Percentiles rank a stretch among this genome's conserved stretches.
phyloP scores from a whole-genome alignment of 1,284 basidiomycete species.

The Salmacisia buchloeana region DNA sequence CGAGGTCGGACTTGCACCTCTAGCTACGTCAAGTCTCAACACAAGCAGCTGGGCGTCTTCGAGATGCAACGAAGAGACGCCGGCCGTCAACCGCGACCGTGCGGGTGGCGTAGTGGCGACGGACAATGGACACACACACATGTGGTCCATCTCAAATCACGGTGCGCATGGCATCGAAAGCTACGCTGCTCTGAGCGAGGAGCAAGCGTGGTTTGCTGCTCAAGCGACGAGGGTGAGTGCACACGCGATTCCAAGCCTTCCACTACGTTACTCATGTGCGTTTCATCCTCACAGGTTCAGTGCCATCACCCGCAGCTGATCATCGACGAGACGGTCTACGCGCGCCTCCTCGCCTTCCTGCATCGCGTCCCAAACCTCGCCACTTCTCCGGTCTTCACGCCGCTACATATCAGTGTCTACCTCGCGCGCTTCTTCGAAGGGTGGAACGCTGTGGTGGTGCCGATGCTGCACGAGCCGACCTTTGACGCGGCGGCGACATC shows the following conservation, averaged over 20 bases:
- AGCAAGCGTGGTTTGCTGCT: slow-evolving; percentile 23
- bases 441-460: slow-evolving; percentile 28
- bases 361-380: slow-evolving; percentile 31
- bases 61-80: too few relatives aligned
- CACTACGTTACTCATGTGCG: not conserved
- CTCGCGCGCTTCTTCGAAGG: slow-evolving; percentile 38
- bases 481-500: slow-evolving; percentile 32
- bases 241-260: not conserved
- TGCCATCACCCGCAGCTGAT: slow-evolving; percentile 22
- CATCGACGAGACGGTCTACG: slow-evolving; percentile 25
- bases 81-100: too few relatives aligned
- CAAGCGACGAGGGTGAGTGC: slow-evolving; percentile 20
- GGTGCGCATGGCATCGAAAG: too few relatives aligned
- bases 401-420: slow-evolving; percentile 29
- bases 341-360: slow-evolving; percentile 32
- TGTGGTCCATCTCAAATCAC: too few relatives aligned
- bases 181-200: too few relatives aligned
- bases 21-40: too few relatives aligned
- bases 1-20: too few relatives aligned
- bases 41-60: too few relatives aligned
- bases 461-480: slow-evolving; percentile 35
- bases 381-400: slow-evolving; percentile 33
- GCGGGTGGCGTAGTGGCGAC: too few relatives aligned
- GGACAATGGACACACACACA: too few relatives aligned
- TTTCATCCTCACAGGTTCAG: slow-evolving; percentile 20